Conservation (phyloP, 148 eudicot species). For the Nepenthes gracilis region DNA sequence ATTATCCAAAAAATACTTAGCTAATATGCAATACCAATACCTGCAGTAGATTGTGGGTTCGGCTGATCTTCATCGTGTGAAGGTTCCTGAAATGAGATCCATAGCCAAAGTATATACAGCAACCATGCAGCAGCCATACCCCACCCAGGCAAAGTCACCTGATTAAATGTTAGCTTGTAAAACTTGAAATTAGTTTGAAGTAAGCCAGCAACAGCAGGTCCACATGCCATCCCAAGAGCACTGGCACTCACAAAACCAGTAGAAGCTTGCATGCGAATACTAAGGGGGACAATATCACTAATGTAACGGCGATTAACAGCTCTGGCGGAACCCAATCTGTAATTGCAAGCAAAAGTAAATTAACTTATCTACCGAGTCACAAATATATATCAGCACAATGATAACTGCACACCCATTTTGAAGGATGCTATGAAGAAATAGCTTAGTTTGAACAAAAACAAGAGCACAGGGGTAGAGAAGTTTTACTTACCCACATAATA, state of each 20-base stretch:
- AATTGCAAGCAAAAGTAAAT: background rate
- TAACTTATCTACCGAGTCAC: background rate
- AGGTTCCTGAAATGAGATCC: constrained; percentile 56
- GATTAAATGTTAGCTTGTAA: constrained; percentile 46
- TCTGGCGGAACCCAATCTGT: constrained; percentile 79
- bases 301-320: constrained; percentile 84
- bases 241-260: constrained; percentile 89
- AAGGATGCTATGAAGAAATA: background rate
- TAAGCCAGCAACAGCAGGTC: constrained; percentile 68
- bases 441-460: background rate
- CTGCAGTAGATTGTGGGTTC: background rate
- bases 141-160: constrained; percentile 81
- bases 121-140: constrained; percentile 86
- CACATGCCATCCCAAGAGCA: constrained; percentile 97
- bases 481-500: constrained; percentile 54
- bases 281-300: constrained; percentile 73
- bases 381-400: background rate
- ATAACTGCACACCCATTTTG: background rate
- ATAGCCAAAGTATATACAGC: constrained; percentile 44
- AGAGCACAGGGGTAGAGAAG: constrained; percentile 1
- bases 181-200: constrained; percentile 10
- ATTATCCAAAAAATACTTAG: background rate
- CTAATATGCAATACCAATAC: background rate
- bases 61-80: background rate
- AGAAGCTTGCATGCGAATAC: constrained; percentile 66